Conservation (phyloP, 495 filamentous ascomycete genomes). For the Cladorrhinum samala region DNA sequence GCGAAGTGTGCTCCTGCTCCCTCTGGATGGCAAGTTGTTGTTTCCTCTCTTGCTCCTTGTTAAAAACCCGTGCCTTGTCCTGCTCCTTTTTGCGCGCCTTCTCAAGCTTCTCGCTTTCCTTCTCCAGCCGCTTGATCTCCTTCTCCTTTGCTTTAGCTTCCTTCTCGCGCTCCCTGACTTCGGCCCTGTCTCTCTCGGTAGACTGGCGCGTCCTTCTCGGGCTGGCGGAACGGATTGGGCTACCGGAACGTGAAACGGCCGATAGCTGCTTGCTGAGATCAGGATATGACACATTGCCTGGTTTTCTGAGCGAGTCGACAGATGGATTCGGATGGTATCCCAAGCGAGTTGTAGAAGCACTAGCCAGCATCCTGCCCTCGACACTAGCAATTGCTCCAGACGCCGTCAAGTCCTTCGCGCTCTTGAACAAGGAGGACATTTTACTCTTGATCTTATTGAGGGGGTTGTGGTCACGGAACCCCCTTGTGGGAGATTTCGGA, state of each 20-base stretch:
- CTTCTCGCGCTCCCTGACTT: slow-evolving; percentile 58
- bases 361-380: slow-evolving; percentile 54
- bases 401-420: slow-evolving; percentile 74
- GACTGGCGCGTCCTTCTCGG: slow-evolving; percentile 63
- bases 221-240: slow-evolving; percentile 41
- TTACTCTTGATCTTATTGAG: slow-evolving; percentile 84
- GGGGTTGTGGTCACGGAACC: slow-evolving; percentile 61
- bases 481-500: slow-evolving; percentile 65
- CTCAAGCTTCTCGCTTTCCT: slow-evolving; percentile 53
- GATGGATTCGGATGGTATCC: slow-evolving; percentile 31
- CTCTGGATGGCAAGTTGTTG: slow-evolving; percentile 37
- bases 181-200: slow-evolving; percentile 58
- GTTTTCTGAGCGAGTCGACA: slow-evolving; percentile 33
- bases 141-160: slow-evolving; percentile 58
- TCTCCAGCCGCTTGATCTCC: slow-evolving; percentile 47
- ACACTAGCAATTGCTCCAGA: slow-evolving; percentile 74
- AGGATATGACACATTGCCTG: slow-evolving; percentile 37
- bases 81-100: slow-evolving; percentile 51
- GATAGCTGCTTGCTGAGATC: slow-evolving; percentile 34
- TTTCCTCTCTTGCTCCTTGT: slow-evolving; percentile 56
- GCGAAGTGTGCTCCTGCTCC: slow-evolving; percentile 41
- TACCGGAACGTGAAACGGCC: slow-evolving; percentile 26
- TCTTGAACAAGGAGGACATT: slow-evolving; percentile 79
- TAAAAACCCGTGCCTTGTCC: slow-evolving; percentile 55
- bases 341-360: slow-evolving; percentile 35